These are phyloP conservation scores for Pseudogymnoascus sp. DNA, from an alignment of 2,329 filamentous ascomycete genomes.

Conservation along the genomic window DNA sequence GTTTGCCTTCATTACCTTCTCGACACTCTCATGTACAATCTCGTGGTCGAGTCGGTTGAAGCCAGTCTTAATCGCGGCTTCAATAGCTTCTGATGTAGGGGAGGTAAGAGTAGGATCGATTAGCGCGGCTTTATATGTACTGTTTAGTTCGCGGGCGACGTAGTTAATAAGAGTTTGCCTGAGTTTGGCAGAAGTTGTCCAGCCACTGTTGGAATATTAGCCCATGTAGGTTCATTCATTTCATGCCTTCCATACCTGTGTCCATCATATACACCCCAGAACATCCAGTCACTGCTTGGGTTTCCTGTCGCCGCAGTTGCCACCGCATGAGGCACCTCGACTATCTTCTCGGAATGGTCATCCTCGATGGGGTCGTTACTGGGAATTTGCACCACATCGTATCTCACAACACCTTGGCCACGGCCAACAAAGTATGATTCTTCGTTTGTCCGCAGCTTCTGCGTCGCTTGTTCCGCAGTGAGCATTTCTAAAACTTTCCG, in stretches of 20 bases:
- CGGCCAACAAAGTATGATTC: constrained; percentile 85
- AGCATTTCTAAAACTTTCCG: constrained; percentile 91
- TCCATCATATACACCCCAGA: constrained; percentile 98
- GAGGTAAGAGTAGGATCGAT: constrained; percentile 46
- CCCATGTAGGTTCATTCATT: constrained; percentile 7
- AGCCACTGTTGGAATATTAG: constrained; percentile 54
- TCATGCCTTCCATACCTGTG: constrained; percentile 61
- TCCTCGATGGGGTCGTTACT: constrained; percentile 98
- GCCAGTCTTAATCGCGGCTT: constrained; percentile 83
- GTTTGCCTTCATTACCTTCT: constrained; percentile 81
- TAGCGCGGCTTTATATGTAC: constrained; percentile 72
- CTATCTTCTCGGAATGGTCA: constrained; percentile 96
- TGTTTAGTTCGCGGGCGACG: constrained; percentile 86
- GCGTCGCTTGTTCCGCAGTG: constrained; percentile 85
- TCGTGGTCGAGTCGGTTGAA: constrained; percentile 87
- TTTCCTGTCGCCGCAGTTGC: constrained; percentile 35
- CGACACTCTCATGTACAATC: constrained; percentile 86
- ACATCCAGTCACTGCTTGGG: constrained; percentile 87
- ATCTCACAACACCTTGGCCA: constrained; percentile 84
- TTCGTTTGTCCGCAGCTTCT: constrained; percentile 81
- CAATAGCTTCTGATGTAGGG: constrained; percentile 73
- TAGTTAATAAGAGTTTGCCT: constrained; percentile 87
- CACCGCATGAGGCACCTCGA: constrained; percentile 66
- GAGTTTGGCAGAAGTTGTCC: constrained; percentile 95
- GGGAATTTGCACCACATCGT: constrained; percentile 88